Percentiles rank a stretch among this genome's conserved stretches.
These are phyloP conservation scores for Boletellus ananiceps DNA, from an alignment of 768 basidiomycete genomes.

Conservation along the genomic window DNA sequence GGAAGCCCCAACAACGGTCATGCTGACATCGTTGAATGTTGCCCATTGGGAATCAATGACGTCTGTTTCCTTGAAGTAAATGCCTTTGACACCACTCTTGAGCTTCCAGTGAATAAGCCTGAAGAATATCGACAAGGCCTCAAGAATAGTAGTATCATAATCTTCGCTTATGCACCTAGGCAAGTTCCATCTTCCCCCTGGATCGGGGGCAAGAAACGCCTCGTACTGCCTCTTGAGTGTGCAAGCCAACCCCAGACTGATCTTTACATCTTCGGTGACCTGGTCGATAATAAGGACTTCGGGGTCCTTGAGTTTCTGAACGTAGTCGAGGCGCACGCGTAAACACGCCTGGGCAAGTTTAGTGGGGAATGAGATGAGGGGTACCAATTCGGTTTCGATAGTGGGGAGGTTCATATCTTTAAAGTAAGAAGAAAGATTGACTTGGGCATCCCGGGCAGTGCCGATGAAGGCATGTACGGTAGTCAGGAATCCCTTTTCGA, in stretches of 20 bases:
- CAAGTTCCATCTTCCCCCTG: constrained; percentile 81
- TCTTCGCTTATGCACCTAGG: constrained; percentile 86
- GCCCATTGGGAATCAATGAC: constrained; percentile 96
- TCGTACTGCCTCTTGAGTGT: constrained; percentile 94
- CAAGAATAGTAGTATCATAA: constrained; percentile 85
- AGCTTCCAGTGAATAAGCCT: constrained; percentile 93
- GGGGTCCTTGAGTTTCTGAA: constrained; percentile 82
- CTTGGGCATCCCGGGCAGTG: constrained; percentile 81
- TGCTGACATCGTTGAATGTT: constrained; percentile 88
- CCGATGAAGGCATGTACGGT: constrained; percentile 86
- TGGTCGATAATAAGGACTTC: constrained; percentile 90
- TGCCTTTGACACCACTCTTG: constrained; percentile 85
- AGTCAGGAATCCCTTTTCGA: constrained; percentile 84
- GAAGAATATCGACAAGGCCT: constrained; percentile 87
- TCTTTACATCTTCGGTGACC: constrained; percentile 87
- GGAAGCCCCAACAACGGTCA: constrained; percentile 84
- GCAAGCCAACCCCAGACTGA: constrained; percentile 87
- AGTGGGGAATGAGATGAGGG: constrained; percentile 94
- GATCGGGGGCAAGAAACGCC: constrained; percentile 84
- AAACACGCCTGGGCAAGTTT: constrained; percentile 90
- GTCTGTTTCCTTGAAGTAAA: constrained; percentile 97
- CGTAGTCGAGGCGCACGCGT: constrained; percentile 84
- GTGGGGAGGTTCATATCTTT: constrained; percentile 86
- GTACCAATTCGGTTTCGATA: constrained; percentile 84
- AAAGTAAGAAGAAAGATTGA: constrained; percentile 72